Base-by-base conservation (phyloP, 495 filamentous ascomycete species). In the Penicillium paradoxum region DNA sequence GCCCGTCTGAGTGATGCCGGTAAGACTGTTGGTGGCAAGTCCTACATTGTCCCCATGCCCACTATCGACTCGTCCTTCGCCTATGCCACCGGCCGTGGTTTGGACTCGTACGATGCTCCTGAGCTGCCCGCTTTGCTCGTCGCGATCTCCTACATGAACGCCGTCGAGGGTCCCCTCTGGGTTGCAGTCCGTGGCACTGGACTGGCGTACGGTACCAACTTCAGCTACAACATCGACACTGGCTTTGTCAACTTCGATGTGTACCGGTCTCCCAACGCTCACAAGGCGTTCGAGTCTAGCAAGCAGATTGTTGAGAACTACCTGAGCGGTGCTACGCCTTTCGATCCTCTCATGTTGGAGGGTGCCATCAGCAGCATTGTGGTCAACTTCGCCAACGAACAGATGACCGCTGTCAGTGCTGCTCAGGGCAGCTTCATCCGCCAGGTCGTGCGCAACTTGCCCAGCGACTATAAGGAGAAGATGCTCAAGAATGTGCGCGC, bases 131-230 rank as follows among this genome's bases (percentile, higher is more conserved):
- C 95, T 2, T 74, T 93, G 42, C 78, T 96, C 56, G 89, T 97
- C 9, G 92, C 91, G 1, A 80, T 87, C 27, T 80, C 90, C 10
- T 97, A 96, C 67, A 86, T 99, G 54, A 91, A 96, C 57, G 84
- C 90, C 0, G 87, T 93, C 15, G 95, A 97, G 72, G 93, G 93
- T 2, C 95, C 93, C 5, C 80, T 98, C 19, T 97, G 92, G 91
- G 83, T 83, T 53, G 89, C 89, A 2, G 85, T 96, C 45, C 90
- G 93, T 34, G 93, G 93, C 37, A 90, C 85, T 41, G 95, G 93
- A 24, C 79, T 97, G 24, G 93, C 91, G 1, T 99, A 99, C 65
- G 89, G 90, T 14, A 85, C 86, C 9, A 79, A 73, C 56, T 95
- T 97, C 63, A 76, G 71, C 13, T 82, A 83, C 52, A 84, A 88